Conservation (phyloP, 768 basidiomycete species). For the Boletus reticuloceps region DNA sequence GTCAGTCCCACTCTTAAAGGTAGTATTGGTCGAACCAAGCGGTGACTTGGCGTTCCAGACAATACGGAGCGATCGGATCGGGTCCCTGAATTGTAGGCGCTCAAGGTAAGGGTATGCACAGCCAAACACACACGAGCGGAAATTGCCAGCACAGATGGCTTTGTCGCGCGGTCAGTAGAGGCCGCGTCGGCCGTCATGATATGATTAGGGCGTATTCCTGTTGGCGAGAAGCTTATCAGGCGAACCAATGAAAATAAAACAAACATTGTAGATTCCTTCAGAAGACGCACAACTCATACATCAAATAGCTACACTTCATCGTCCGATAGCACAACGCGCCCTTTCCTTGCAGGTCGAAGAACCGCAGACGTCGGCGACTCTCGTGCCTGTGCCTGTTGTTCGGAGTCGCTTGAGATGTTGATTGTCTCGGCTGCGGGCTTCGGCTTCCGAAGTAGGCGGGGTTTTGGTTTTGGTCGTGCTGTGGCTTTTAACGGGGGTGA, state of each 20-base stretch:
- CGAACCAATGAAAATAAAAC: background rate
- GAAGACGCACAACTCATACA: conserved; percentile 10
- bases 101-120: conserved; percentile 2
- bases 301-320: conserved; percentile 30
- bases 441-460: conserved; percentile 42
- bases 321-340: conserved; percentile 37
- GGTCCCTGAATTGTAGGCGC: conserved; percentile 3
- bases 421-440: conserved; percentile 11
- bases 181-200: background rate
- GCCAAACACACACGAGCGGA: conserved; percentile 1
- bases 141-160: background rate
- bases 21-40: background rate
- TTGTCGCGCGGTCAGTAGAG: background rate
- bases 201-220: background rate
- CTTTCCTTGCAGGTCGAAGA: conserved; percentile 22
- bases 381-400: conserved; percentile 1
- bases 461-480: conserved; percentile 37
- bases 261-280: background rate
- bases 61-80: conserved; percentile 18
- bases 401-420: conserved; percentile 23
- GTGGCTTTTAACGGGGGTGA: conserved; percentile 16
- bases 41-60: conserved; percentile 12
- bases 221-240: conserved; percentile 7
- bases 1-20: background rate
- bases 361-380: conserved; percentile 5